Base-by-base conservation (phyloP, 306 rosid genomes). In the Pueraria montana region DNA sequence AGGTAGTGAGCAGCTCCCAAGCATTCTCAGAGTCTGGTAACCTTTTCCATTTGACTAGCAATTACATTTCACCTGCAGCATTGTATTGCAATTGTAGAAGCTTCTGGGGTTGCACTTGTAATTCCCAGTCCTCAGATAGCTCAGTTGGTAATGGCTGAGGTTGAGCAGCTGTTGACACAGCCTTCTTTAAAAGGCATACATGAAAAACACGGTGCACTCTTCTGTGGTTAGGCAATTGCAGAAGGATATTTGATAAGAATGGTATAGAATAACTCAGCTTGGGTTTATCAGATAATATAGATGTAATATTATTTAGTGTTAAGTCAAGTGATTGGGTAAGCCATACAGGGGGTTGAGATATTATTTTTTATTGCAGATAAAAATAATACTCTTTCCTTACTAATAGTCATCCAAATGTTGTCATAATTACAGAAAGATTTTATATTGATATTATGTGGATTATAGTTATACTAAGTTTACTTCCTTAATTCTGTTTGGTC, bases 401-500 rank as follows among this genome's bases (percentile, higher is more conserved):
- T 27, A 27, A 14, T 9, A 40, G 77, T 79, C 61, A 79, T 74
- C 20, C 64, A 83, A 76, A 21, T 75, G 26, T 36, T 11, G 75
- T 63, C 67, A 76, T 55, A 26, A 40, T 74, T 71, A 59, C 46
- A 23, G 58, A 2, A 50, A 48, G 71, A 72, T 45, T 27, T 75
- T 23, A 48, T 58, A 32, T 49, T 79, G 48, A 67, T 72, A 20
- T 40, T 16, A 34, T 72, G 76, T 64, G 61, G 34, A 49, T 27
- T 38, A 8, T 49, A 76, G 3, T 58, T 9, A 24, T 84, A 21
- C 59, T 65, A 73, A 66, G 30, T 71, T 14, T 76, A 30, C 82
- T 74, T 66, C 69, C 70, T 76, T 42, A 84, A 32, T 69, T 82
- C 64, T 59, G 74, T 87, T 71, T 74, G 61, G 77, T 59, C 53